Conservation (phyloP, 139 green algal genomes). For the Mesotaenium endlicherianum region DNA sequence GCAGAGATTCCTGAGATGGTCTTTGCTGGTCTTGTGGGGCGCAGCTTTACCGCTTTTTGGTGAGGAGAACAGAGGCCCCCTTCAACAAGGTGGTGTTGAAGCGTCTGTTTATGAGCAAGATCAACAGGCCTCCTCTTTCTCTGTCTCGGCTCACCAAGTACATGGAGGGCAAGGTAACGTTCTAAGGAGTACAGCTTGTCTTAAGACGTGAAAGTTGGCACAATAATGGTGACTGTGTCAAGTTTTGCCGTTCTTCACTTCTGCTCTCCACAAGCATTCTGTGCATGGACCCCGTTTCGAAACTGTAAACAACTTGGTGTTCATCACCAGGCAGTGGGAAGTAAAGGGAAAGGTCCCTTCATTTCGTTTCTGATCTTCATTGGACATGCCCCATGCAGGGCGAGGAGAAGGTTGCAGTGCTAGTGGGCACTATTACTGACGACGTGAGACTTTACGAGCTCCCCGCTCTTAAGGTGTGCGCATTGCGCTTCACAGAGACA, state of each 20-base stretch:
- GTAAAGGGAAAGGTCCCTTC: background rate
- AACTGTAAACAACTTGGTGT: background rate
- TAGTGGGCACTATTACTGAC: constrained; percentile 95
- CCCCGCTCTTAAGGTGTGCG: constrained; percentile 79
- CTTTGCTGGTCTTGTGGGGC: background rate
- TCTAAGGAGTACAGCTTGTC: background rate
- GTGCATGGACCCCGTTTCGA: too few species aligned
- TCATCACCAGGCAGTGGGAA: background rate
- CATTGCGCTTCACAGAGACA: constrained; percentile 94
- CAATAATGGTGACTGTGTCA: background rate
- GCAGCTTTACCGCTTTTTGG: constrained; percentile 98
- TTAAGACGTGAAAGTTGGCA: background rate
- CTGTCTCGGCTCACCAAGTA: constrained; percentile 89
- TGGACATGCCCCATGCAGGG: background rate
- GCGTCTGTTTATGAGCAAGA: constrained; percentile 92
- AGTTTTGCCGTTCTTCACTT: too few species aligned
- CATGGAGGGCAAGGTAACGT: constrained; percentile 89
- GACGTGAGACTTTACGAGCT: constrained; percentile 84
- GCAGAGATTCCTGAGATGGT: background rate
- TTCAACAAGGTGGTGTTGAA: constrained; percentile 99
- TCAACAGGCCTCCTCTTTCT: constrained; percentile 90
- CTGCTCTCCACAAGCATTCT: too few species aligned
- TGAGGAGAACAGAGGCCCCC: constrained; percentile 83
- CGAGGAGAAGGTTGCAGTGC: constrained; percentile 85
- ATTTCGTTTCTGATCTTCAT: background rate